These are phyloP conservation scores for Cryomyces minteri DNA, from an alignment of 495 filamentous ascomycete genomes.

Conservation along the genomic window DNA sequence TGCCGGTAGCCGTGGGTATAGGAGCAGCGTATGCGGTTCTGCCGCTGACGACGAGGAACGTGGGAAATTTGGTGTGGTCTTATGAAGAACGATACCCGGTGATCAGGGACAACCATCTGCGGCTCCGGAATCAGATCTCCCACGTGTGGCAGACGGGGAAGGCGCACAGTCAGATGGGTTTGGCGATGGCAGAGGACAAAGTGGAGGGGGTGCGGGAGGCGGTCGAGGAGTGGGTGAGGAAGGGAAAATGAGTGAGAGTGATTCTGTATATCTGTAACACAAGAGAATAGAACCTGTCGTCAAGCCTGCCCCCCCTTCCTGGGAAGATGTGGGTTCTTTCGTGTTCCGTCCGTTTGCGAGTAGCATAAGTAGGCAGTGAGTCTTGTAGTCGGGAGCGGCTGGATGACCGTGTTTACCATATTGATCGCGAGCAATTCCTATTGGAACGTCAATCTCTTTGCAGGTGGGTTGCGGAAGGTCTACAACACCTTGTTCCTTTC, in stretches of 20 bases:
- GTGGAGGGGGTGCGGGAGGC: constrained; percentile 51
- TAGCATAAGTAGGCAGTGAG: no score
- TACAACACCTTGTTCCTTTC: no score
- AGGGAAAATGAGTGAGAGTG: constrained; percentile 41
- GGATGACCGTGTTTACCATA: no score
- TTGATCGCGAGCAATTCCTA: no score
- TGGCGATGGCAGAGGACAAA: constrained; percentile 58
- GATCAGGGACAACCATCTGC: constrained; percentile 58
- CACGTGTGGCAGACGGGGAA: constrained; percentile 49
- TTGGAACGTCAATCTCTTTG: no score
- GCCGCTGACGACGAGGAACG: constrained; percentile 45
- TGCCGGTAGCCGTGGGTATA: constrained; percentile 28
- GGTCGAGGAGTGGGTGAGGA: constrained; percentile 76
- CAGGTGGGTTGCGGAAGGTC: no score
- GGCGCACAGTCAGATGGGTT: constrained; percentile 49
- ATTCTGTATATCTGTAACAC: no score
- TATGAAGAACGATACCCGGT: constrained; percentile 77
- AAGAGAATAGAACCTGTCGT: no score
- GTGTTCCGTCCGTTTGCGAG: no score
- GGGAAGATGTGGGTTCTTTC: no score
- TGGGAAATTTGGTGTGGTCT: constrained; percentile 63
- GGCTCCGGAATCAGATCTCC: constrained; percentile 43
- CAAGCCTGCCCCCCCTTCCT: no score
- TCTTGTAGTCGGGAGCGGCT: no score
- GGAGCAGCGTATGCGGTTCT: constrained; percentile 19